Evolutionary conservation across 108 stramenopile genomes (phyloP), one percentile per base, ranked within the genome.

Genomic region (Skeletonema costatum): DNA sequence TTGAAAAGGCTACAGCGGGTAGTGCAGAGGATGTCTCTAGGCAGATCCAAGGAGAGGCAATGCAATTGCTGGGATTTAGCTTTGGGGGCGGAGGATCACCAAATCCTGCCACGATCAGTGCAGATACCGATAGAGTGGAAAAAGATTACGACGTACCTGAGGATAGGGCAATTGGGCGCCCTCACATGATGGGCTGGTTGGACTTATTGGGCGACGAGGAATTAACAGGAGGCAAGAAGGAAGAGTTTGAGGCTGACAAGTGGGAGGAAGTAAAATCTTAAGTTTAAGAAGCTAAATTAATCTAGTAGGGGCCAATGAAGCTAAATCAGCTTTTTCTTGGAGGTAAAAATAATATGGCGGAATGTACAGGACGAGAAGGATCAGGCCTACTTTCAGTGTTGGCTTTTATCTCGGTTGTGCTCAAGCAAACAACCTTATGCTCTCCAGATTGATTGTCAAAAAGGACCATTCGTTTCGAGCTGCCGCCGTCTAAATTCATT

Each of bases 141-240:
- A 70, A 77, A 32, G 46, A 65, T 16, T 94, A 94, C 71, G 71
- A 74, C 6, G 87, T 87, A 33, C 93, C 93, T 0, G 86, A 88
- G 62, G 87, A 86, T 69, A 77, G 93, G 53, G 86, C 88, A 3
- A 75, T 79, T 32, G 91, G 93, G 10, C 86, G 93, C 67, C 90
- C 88, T 44, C 93, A 94, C 77, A 89, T 88, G 66, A 76, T 90
- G 67, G 90, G 91, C 31, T 94, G 93, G 93, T 74, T 94, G 31
- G 86, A 92, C 14, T 69, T 84, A 35, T 69, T 93, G 48, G 74
- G 76, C 2, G 79, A 81, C n/a, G 76, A 87, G 66, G 76, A 81
- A 42, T 70, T 81, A 11, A 76, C 44, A 53, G 77, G 76, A 10
- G 59, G 14, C 0, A 60, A 5, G 9, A 60, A 65, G 67, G 72